Evolutionary conservation across 768 basidiomycete genomes (phyloP).

Genomic region (Tulasnella sp.): DNA sequence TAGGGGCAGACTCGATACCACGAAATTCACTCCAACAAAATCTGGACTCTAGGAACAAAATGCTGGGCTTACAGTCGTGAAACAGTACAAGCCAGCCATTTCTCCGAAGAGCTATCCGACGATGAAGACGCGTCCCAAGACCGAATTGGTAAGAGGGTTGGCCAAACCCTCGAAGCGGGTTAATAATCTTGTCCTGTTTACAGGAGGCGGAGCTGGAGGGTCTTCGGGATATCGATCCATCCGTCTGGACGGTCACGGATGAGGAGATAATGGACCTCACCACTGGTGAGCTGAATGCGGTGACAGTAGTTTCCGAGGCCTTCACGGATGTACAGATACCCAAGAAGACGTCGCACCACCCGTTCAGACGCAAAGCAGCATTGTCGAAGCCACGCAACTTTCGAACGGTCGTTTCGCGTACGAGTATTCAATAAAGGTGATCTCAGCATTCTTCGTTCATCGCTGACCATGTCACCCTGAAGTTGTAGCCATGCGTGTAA

Average conservation of each 20-base stretch:
- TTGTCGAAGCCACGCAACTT: conserved; percentile 39
- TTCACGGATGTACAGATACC: background rate
- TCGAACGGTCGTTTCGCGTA: conserved; percentile 65
- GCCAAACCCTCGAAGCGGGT: background rate
- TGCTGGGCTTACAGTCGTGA: conserved; percentile 58
- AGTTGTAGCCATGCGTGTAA: conserved; percentile 82
- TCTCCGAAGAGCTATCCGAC: conserved; percentile 57
- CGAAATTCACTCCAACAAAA: conserved; percentile 26
- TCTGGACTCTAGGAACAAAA: conserved; percentile 56
- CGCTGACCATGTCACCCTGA: background rate
- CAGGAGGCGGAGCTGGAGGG: conserved; percentile 65
- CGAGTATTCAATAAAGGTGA: conserved; percentile 29
- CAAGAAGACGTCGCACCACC: conserved; percentile 23
- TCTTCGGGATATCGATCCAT: conserved; percentile 57
- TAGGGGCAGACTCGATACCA: background rate
- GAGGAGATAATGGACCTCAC: conserved; percentile 31
- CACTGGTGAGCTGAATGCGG: background rate
- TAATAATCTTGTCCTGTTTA: background rate
- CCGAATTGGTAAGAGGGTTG: conserved; percentile 44
- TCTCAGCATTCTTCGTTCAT: background rate
- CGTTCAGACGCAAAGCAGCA: background rate
- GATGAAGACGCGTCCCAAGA: conserved; percentile 66
- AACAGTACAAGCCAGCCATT: conserved; percentile 57
- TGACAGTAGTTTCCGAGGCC: background rate
- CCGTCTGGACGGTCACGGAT: conserved; percentile 55